phyloP scores from a whole-genome alignment of 2,329 filamentous ascomycete genomes.

The Pezicula radicicola region DNA sequence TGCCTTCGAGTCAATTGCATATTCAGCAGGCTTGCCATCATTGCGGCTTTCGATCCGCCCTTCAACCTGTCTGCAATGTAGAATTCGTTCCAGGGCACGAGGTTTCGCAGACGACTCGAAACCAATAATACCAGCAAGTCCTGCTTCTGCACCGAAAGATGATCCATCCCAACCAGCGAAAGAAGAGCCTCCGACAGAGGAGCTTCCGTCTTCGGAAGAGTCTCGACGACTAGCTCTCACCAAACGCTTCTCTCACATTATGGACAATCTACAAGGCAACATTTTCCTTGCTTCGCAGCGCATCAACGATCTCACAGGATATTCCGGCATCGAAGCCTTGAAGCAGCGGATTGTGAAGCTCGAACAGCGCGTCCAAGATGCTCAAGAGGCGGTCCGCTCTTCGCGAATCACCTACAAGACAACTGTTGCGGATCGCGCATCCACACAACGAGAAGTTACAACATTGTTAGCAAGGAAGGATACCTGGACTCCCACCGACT shows the following conservation, averaged over 20 bases:
- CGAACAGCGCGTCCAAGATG: constrained; percentile 53
- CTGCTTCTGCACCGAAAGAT: constrained; percentile 1
- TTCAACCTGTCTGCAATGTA: constrained; percentile 39
- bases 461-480: constrained; percentile 91
- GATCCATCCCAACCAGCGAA: constrained; percentile 2
- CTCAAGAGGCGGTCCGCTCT: constrained; percentile 64
- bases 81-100: constrained; percentile 31
- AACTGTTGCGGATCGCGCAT: constrained; percentile 79
- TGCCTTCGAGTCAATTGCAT: constrained; percentile 21
- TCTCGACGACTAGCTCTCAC: constrained; percentile 39
- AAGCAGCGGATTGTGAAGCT: constrained; percentile 73
- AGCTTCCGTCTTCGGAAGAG: constrained; percentile 46
- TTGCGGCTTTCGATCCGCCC: constrained; percentile 19
- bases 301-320: constrained; percentile 92
- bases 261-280: constrained; percentile 87
- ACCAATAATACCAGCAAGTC: constrained; percentile 1
- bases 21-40: constrained; percentile 14
- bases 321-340: constrained; percentile 83
- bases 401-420: constrained; percentile 76
- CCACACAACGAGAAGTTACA: constrained; percentile 93
- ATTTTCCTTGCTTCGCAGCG: constrained; percentile 82
- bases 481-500: constrained; percentile 79
- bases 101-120: constrained; percentile 29
- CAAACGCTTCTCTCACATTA: constrained; percentile 61
- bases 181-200: constrained; percentile 13